phyloP scores from a whole-genome alignment of 2,329 filamentous ascomycete genomes.

The Chrysoporthe austroafricana region DNA sequence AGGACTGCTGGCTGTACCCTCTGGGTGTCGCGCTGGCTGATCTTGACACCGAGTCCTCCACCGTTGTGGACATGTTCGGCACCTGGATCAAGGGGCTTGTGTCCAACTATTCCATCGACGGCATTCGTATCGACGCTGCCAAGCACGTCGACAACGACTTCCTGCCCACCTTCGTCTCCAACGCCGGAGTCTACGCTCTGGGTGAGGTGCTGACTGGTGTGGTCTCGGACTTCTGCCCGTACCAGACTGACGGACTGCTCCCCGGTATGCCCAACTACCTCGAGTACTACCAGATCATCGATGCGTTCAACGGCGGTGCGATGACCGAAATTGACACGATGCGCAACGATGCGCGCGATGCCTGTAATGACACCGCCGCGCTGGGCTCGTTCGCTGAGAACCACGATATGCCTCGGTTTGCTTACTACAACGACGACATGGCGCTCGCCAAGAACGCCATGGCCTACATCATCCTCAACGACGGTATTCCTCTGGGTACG shows the following conservation, averaged over 20 bases:
- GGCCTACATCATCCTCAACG: slow-evolving; percentile 62
- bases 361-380: slow-evolving; percentile 49
- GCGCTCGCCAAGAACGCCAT: slow-evolving; percentile 64
- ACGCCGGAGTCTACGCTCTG: slow-evolving; percentile 61
- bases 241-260: slow-evolving; percentile 50
- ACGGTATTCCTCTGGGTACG: slow-evolving; percentile 54
- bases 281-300: slow-evolving; percentile 46
- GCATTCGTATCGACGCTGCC: slow-evolving; percentile 64
- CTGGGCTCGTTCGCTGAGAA: slow-evolving; percentile 62
- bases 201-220: slow-evolving; percentile 64
- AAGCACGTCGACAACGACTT: slow-evolving; percentile 65
- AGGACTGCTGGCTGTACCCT: slow-evolving; percentile 56
- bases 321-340: slow-evolving; percentile 46
- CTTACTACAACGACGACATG: slow-evolving; percentile 55
- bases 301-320: slow-evolving; percentile 43
- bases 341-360: slow-evolving; percentile 40
- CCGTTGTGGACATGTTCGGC: slow-evolving; percentile 55
- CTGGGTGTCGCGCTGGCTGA: slow-evolving; percentile 64
- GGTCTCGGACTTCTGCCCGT: slow-evolving; percentile 56
- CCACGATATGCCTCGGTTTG: slow-evolving; percentile 61
- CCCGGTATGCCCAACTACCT: slow-evolving; percentile 63
- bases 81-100: slow-evolving; percentile 64
- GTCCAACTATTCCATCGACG: slow-evolving; percentile 64
- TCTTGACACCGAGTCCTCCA: slow-evolving; percentile 56
- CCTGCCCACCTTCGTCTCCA: slow-evolving; percentile 56